These are phyloP conservation scores for Hortaea werneckii DNA, from an alignment of 2,329 filamentous ascomycete genomes.

Conservation along the genomic window DNA sequence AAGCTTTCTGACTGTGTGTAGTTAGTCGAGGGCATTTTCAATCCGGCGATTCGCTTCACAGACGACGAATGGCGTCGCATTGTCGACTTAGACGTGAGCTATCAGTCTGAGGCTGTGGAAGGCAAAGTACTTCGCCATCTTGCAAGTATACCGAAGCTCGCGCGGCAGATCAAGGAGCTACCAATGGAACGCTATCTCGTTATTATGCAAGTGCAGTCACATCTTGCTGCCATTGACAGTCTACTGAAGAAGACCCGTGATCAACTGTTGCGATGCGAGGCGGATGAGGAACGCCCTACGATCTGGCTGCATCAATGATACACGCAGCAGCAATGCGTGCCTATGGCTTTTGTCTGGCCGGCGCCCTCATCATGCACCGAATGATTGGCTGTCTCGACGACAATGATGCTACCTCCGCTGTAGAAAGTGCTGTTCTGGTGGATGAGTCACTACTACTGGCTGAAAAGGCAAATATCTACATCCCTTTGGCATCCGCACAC, in stretches of 20 bases:
- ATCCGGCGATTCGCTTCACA: conserved; percentile 2
- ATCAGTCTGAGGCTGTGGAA: not conserved
- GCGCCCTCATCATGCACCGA: not conserved
- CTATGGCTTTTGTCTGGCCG: not conserved
- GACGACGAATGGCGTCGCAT: not conserved
- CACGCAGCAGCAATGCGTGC: not conserved
- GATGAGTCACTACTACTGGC: not conserved
- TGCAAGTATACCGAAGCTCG: not conserved
- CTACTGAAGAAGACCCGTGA: not conserved
- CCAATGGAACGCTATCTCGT: not conserved
- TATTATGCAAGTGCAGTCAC: not conserved
- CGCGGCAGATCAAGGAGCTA: not conserved
- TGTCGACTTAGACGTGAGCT: not conserved
- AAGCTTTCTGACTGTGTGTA: not conserved
- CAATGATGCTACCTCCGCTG: not conserved
- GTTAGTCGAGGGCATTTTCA: conserved; percentile 6
- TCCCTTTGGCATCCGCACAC: not conserved
- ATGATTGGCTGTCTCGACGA: not conserved
- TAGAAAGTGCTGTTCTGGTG: not conserved
- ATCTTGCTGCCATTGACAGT: not conserved
- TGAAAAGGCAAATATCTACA: not conserved
- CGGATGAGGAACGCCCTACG: not conserved
- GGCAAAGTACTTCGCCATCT: not conserved
- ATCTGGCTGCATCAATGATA: not conserved
- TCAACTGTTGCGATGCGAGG: not conserved